phyloP scores from a whole-genome alignment of 441 rosid genomes.

The Pelargonium myrrhifolium region DNA sequence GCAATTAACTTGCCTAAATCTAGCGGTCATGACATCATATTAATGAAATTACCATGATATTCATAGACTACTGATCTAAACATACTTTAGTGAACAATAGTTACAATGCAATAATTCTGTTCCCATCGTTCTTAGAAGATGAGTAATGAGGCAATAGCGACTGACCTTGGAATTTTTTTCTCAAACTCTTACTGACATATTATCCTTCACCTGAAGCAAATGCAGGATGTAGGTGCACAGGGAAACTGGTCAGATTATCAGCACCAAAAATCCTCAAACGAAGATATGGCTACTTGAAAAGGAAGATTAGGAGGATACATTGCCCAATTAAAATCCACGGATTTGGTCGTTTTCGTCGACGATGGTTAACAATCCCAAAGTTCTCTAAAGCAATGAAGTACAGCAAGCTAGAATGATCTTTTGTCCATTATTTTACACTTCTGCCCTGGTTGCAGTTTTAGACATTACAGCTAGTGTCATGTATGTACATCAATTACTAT shows the following conservation, averaged over 20 bases:
- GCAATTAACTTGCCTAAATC: background rate
- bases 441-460: background rate
- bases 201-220: constrained; percentile 16
- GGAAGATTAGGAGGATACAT: constrained; percentile 48
- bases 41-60: background rate
- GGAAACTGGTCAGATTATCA: constrained; percentile 33
- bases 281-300: constrained; percentile 39
- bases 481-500: constrained; percentile 6
- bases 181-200: background rate
- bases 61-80: background rate
- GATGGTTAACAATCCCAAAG: constrained; percentile 47
- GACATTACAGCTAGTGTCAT: background rate
- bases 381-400: constrained; percentile 43
- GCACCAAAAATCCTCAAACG: constrained; percentile 35
- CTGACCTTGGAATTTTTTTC: background rate
- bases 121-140: background rate
- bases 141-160: background rate
- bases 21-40: constrained; percentile 5
- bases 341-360: constrained; percentile 43
- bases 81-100: background rate
- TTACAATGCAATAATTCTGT: too few species aligned
- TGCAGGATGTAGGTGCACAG: constrained; percentile 33
- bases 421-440: background rate
- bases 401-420: constrained; percentile 38
- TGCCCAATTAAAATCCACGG: constrained; percentile 58